A percentile compares a stretch with the other conserved stretches of the same genome.
Evolutionary conservation across 768 basidiomycete genomes (phyloP).

Genomic region (Tephrocybe sp.): DNA sequence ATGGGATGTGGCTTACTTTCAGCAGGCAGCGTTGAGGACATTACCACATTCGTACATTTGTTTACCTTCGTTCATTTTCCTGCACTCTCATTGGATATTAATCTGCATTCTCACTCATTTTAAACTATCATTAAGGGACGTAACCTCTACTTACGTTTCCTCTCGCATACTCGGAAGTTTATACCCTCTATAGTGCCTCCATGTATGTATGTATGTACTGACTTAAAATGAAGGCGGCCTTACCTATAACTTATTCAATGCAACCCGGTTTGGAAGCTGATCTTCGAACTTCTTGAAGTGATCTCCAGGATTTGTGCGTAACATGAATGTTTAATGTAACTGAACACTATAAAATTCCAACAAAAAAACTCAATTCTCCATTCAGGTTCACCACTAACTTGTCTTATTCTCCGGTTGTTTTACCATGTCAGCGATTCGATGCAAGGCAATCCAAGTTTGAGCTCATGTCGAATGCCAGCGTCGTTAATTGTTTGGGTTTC

Average conservation of each 20-base stretch:
- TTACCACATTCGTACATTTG: not conserved
- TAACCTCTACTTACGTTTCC: not conserved
- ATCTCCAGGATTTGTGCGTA: too few relatives aligned
- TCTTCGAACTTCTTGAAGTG: too few relatives aligned
- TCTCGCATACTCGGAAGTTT: not conserved
- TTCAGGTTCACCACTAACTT: not conserved
- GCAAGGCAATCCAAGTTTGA: not conserved
- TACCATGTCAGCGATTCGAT: not conserved
- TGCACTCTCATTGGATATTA: not conserved
- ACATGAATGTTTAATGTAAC: too few relatives aligned
- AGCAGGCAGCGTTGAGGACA: conserved; percentile 20
- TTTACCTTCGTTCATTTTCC: not conserved
- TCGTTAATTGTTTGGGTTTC: not conserved
- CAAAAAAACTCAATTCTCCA: not conserved
- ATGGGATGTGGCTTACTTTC: conserved; percentile 31
- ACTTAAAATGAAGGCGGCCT: not conserved
- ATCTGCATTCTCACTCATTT: not conserved
- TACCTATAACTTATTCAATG: not conserved
- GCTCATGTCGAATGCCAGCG: not conserved
- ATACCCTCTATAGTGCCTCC: not conserved
- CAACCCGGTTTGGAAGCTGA: not conserved
- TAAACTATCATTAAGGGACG: not conserved
- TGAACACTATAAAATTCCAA: too few relatives aligned
- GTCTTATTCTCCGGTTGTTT: not conserved
- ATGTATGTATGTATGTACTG: not conserved